Evolutionary conservation across 306 rosid genomes (phyloP), one percentile per base, ranked within the genome.

Genomic region (Carpinus viminea): DNA sequence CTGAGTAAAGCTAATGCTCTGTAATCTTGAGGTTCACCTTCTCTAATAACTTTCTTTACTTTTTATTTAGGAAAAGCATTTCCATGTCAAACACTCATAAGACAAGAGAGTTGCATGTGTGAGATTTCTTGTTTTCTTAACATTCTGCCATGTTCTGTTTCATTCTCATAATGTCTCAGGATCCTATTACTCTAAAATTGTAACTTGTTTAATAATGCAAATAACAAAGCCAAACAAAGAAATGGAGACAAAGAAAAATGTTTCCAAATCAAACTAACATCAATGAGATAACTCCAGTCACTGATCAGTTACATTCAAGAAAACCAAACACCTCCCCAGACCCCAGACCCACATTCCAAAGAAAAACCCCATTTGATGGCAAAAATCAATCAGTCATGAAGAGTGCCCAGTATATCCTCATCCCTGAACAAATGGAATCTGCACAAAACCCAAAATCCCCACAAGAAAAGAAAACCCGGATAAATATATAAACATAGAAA

Each of bases 351-450:
- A 70, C 20, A 3, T 0, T 54, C 4, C 4, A 54, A 54, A 54
- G 2, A 2, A n/a, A 2, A 55, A 64, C n/a, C 18, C 52, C 72
- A n/a, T 68, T 68, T 51, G 13, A 68, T 41, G 28, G 51, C 48
- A 68, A 43, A 41, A 68, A 18, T 45, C 51, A 41, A 3, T 88
- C 85, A 88, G 72, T 82, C 88, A 70, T 59, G 86, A 26, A 88
- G 82, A 51, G 82, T 88, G 12, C 92, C 92, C 85, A 88, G 57
- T 21, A 88, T 84, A 51, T 88, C 92, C 38, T 88, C 92, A 20
- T 88, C 90, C 85, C 92, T 86, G 18, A 78, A 90, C 85, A 76
- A 85, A 84, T 82, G 86, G 26, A 82, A 91, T 90, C 98, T 93
- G 89, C 88, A 81, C n/a, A 48, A 57, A 73, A 2, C 64, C 70